These are phyloP conservation scores for Leptographium procerum DNA, from an alignment of 2,329 filamentous ascomycete species.

Conservation along the genomic window DNA sequence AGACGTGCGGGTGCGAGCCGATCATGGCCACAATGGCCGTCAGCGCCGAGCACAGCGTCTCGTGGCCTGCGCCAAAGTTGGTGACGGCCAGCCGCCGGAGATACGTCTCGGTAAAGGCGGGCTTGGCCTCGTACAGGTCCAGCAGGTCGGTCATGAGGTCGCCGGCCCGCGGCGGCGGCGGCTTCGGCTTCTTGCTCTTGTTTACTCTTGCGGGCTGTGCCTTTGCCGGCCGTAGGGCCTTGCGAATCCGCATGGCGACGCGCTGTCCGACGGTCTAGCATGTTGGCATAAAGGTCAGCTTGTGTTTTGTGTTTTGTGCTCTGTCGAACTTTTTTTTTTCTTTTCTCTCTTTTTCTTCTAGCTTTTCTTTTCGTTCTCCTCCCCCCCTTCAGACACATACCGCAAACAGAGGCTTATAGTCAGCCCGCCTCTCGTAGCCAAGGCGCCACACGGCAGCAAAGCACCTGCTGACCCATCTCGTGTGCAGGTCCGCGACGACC, in stretches of 20 bases:
- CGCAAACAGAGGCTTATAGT: slow-evolving; percentile 38
- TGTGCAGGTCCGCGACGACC: slow-evolving; percentile 27
- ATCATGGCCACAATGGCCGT: slow-evolving; percentile 38
- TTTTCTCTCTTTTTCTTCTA: too few species aligned
- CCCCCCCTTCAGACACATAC: too few species aligned
- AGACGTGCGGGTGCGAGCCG: slow-evolving; percentile 24
- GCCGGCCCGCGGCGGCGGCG: slow-evolving; percentile 6
- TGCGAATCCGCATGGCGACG: slow-evolving; percentile 3
- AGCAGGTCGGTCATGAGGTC: slow-evolving; percentile 38
- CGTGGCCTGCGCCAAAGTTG: slow-evolving; percentile 44
- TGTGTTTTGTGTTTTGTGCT: too few species aligned
- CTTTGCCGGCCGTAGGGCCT: not conserved
- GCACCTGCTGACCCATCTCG: slow-evolving; percentile 22
- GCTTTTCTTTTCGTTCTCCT: too few species aligned
- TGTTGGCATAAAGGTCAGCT: too few species aligned
- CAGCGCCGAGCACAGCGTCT: slow-evolving; percentile 41
- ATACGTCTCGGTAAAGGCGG: slow-evolving; percentile 35
- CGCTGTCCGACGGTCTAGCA: slow-evolving; percentile 3
- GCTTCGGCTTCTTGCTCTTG: not conserved
- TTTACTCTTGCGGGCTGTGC: not conserved
- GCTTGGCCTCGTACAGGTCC: slow-evolving; percentile 29
- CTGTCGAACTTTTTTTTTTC: too few species aligned
- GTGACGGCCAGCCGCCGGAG: slow-evolving; percentile 40
- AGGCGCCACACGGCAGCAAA: slow-evolving; percentile 34
- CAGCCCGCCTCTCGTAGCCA: slow-evolving; percentile 29